Base-by-base conservation (phyloP, 805 yeast species). In the Metschnikowia henanensis region DNA sequence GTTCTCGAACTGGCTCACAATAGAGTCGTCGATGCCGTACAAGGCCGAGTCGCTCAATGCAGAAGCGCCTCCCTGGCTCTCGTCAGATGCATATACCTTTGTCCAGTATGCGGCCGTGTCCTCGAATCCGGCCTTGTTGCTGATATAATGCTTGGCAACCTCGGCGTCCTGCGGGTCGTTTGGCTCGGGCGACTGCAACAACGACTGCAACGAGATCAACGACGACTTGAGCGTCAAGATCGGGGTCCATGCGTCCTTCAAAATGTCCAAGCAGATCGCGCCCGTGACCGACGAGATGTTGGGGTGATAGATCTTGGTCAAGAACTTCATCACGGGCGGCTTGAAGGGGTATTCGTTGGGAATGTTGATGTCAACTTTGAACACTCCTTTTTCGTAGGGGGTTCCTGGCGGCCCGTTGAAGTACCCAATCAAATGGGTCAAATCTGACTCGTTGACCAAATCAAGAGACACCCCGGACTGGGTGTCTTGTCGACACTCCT, bases 161-260 rank as follows among this genome's bases (percentile, higher is more conserved):
- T 92, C 97, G 13, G 99, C 99, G 66, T 94, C 99, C 66, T 94
- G 99, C 9, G 99, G 99, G 66, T 94, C 97, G 56, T 80, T 84
- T 16, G 99, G 97, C 61, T 90, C 97, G 5, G 99, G 98, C 9
- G 91, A 80, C 65, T 92, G 97, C 52, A 94, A 78, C 55, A 94
- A 76, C 7, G 95, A 86, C 68, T 94, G 99, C 56, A 94, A 76
- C 10, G 97, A 89, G 47, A 94, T 88, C 64, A 94, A 73, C 7
- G 95, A 84, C 36, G 92, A 80, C 64, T 91, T 92, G 57, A 94
- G 73, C 7, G 97, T 92, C 62, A 91, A 79, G 43, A 94, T 92
- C 16, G 99, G 99, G 3, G 98, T 90, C 99, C 99, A 94, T 8
- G 94, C 91, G 62, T 90, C 95, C 62, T 92, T 91, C 64, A 94